Evolutionary conservation across 805 yeast genomes (phyloP), one percentile per base, ranked within the genome.

Genomic region (Cyberlindnera euphorbiiphila): DNA sequence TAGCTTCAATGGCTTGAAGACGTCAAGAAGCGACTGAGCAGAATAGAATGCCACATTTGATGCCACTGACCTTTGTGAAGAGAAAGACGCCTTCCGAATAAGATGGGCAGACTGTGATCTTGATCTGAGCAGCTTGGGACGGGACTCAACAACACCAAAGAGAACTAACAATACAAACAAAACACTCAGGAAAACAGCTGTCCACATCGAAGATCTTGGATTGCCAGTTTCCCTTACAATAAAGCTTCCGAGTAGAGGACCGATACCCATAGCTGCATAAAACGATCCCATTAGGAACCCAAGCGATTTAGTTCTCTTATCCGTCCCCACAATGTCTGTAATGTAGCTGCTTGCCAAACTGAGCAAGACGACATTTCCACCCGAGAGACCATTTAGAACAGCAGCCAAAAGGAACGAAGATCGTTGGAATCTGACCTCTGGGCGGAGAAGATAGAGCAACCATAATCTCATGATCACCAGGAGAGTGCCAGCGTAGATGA

Each of bases 251-350:
- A 72, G 36, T 25, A 79, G 43, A 0, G 94, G 93, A 2, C 91
- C 93, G 8, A 71, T 10, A 1, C 81, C 81, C 46, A 77, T 51
- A 0, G 88, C 84, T 4, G 71, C 64, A 50, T 74, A 80, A 34
- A 82, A 59, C 13, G 73, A 59, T 9, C 89, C 85, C 54, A 72
- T 65, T 18, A 74, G 62, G 20, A 76, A 61, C 10, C 89, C 85
- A 46, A 85, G 63, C 15, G 71, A 65, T 36, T 72, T 68, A 17
- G 76, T 71, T 43, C 95, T 63, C 38, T 73, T 67, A 23, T 65
- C 68, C 1, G 85, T 72, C 15, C 78, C 81, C 6, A 78, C 79
- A 26, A 85, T 76, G 61, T 87, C 96, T 4, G 86, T 67, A 13
- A 84, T 69, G 53, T 85, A 87, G 42, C 89, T 75, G 53, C 80